Evolutionary conservation across 345 rosid genomes (phyloP).

Genomic region (Brassica nigra): DNA sequence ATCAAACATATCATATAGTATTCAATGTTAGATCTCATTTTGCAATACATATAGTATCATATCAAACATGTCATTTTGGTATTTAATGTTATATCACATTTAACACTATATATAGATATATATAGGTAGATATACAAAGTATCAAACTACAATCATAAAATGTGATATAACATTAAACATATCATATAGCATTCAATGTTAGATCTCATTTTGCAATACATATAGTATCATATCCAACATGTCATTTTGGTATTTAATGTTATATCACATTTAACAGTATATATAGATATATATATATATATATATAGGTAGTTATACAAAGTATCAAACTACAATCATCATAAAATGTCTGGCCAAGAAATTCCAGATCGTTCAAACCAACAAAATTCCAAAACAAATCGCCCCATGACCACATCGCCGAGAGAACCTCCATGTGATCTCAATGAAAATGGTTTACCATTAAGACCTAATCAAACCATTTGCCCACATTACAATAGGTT

Average conservation of each 20-base stretch:
- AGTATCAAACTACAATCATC: background rate
- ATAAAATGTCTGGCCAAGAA: background rate
- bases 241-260: background rate
- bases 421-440: background rate
- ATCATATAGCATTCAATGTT: background rate
- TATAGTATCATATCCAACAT: background rate
- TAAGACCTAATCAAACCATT: background rate
- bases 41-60: background rate
- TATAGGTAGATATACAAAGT: background rate
- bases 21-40: background rate
- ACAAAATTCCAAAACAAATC: background rate
- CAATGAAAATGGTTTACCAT: background rate
- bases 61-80: background rate
- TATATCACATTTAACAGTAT: background rate
- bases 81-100: background rate
- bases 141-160: background rate
- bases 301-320: background rate
- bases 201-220: background rate
- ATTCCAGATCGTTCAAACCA: background rate
- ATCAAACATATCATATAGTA: background rate
- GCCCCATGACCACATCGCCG: background rate
- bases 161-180: background rate
- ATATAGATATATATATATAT: background rate
- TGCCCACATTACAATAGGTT: background rate
- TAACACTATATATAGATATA: background rate